A percentile compares a stretch with the other conserved stretches of the same genome.
Evolutionary conservation across 75 land plant genomes (phyloP).

Genomic region (Cupressus sempervirens): DNA sequence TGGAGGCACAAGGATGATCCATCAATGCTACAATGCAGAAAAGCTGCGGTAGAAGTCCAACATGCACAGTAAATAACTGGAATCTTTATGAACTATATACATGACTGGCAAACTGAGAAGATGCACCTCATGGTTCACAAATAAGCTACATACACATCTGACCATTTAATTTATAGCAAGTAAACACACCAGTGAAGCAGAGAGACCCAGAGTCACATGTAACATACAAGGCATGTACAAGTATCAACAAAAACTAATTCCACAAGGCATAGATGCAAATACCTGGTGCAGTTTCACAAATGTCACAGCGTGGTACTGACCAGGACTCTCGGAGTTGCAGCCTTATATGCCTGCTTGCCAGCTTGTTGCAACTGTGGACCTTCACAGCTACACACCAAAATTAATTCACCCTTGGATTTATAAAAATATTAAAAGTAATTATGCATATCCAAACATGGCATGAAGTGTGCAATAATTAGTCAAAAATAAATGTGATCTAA

Average conservation of each 20-base stretch:
- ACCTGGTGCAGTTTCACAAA: conserved; percentile 96
- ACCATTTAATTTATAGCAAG: background rate
- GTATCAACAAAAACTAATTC: background rate
- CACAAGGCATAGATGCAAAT: conserved; percentile 10
- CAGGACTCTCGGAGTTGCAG: conserved; percentile 77
- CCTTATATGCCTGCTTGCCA: conserved; percentile 70
- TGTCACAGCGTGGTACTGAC: conserved; percentile 81
- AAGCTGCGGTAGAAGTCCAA: conserved; percentile 47
- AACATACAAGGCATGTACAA: background rate
- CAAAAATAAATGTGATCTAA: background rate
- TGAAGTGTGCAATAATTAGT: background rate
- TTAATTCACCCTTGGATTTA: conserved; percentile 4
- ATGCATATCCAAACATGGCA: background rate
- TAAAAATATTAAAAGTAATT: background rate
- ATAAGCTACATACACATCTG: background rate
- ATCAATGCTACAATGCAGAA: conserved; percentile 93
- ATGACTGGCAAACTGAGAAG: background rate
- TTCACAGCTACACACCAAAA: conserved; percentile 12
- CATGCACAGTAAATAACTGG: conserved; percentile 4
- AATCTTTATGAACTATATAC: background rate
- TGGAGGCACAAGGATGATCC: conserved; percentile 93
- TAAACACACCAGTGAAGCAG: background rate
- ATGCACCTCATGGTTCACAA: background rate
- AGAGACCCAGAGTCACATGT: background rate
- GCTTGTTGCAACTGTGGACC: conserved; percentile 50